A percentile compares a stretch with the other conserved stretches of the same genome.
These are phyloP conservation scores for Pseudopithomyces chartarum DNA, from an alignment of 2,329 filamentous ascomycete species.

Conservation along the genomic window DNA sequence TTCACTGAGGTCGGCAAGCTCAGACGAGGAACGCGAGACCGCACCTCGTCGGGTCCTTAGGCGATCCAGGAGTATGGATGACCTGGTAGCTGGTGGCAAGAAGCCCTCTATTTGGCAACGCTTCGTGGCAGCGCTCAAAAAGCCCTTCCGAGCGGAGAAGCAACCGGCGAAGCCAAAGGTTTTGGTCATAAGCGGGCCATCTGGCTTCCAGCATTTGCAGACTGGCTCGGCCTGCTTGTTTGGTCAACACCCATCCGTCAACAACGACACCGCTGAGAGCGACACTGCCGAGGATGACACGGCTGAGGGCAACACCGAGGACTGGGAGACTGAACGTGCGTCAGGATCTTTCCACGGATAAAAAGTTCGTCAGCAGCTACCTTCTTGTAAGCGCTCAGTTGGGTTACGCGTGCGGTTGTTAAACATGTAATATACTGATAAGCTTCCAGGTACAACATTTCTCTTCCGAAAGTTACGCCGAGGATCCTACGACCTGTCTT, in stretches of 20 bases:
- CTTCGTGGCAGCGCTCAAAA: constrained; percentile 9
- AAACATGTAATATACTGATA: too few species aligned
- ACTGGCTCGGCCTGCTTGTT: constrained; percentile 7
- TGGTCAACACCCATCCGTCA: not conserved
- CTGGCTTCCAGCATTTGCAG: constrained; percentile 14
- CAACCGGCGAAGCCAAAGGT: not conserved
- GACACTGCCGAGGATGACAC: not conserved
- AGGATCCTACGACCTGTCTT: too few species aligned
- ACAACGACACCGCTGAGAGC: not conserved
- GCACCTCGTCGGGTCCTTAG: not conserved
- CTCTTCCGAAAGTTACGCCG: too few species aligned
- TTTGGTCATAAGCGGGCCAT: constrained; percentile 17
- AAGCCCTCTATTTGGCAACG: constrained; percentile 8
- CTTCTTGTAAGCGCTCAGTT: not conserved
- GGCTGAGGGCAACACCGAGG: not conserved
- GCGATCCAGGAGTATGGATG: not conserved
- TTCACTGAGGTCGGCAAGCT: not conserved
- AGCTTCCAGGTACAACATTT: too few species aligned
- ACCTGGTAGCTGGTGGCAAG: constrained; percentile 1
- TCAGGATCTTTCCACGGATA: not conserved
- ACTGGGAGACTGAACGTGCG: constrained; percentile 2
- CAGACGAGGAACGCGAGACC: not conserved
- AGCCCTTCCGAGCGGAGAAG: constrained; percentile 1
- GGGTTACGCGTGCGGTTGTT: not conserved
- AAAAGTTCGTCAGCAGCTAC: not conserved